phyloP scores from a whole-genome alignment of 2,329 filamentous ascomycete genomes.

The Alternaria triticimaculans region DNA sequence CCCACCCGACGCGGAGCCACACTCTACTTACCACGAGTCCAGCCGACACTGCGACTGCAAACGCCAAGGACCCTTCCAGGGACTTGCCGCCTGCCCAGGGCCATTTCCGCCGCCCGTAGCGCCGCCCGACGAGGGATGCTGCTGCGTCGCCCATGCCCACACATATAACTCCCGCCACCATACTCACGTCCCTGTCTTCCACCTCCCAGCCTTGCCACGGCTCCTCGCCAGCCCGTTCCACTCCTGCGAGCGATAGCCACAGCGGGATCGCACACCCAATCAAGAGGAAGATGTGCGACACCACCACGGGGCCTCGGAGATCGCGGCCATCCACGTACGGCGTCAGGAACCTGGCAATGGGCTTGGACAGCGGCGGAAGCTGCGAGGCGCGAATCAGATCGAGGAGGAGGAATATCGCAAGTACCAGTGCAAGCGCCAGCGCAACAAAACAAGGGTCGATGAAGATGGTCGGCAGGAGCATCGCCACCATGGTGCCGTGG shows the following conservation, averaged over 20 bases:
- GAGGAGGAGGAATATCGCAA: slow-evolving; percentile 85
- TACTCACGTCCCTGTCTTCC: slow-evolving; percentile 73
- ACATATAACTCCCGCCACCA: slow-evolving; percentile 91
- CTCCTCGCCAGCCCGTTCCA: slow-evolving; percentile 62
- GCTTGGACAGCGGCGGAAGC: slow-evolving; percentile 85
- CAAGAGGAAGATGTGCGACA: slow-evolving; percentile 93
- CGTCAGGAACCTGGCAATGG: slow-evolving; percentile 83
- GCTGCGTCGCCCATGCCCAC: slow-evolving; percentile 96
- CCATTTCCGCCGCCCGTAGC: slow-evolving; percentile 90
- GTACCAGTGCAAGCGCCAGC: slow-evolving; percentile 77
- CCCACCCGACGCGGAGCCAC: slow-evolving; percentile 82
- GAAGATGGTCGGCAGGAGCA: slow-evolving; percentile 87
- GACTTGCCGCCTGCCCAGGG: slow-evolving; percentile 97
- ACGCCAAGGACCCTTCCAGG: slow-evolving; percentile 83
- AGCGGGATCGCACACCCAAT: slow-evolving; percentile 94
- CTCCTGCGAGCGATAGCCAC: slow-evolving; percentile 82
- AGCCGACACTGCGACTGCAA: slow-evolving; percentile 76
- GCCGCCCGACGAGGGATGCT: slow-evolving; percentile 84
- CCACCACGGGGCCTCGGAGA: slow-evolving; percentile 89
- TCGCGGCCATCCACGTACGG: slow-evolving; percentile 96
- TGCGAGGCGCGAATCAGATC: slow-evolving; percentile 91
- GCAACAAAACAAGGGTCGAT: slow-evolving; percentile 85
- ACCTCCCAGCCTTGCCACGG: slow-evolving; percentile 79
- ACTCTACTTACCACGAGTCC: slow-evolving; percentile 73
- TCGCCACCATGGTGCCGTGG: slow-evolving; percentile 96